A percentile compares a stretch with the other conserved stretches of the same genome.
phyloP scores from a whole-genome alignment of 2,329 filamentous ascomycete species.

The Penicillium sp. region DNA sequence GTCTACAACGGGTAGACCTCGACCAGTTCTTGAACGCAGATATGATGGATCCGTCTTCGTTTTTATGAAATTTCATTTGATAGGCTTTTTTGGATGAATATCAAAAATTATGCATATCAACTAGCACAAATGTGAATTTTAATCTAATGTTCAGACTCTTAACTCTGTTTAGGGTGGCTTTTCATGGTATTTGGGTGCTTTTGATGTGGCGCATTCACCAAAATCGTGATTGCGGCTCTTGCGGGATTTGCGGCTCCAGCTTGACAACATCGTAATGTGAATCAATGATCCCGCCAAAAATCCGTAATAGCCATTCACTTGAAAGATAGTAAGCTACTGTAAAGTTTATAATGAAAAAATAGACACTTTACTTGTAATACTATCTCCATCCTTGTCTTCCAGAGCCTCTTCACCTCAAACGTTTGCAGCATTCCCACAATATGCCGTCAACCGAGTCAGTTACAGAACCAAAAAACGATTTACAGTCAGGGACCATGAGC shows the following conservation, averaged over 20 bases:
- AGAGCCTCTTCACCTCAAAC: background rate
- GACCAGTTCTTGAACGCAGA: slow-evolving; percentile 40
- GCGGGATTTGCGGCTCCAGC: background rate
- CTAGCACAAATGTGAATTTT: no score
- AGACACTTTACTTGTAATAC: background rate
- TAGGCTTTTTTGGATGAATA: no score
- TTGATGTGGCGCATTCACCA: background rate
- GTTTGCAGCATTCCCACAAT: background rate
- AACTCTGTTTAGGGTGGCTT: no score
- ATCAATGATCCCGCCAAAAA: background rate
- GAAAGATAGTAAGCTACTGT: background rate
- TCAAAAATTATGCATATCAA: background rate
- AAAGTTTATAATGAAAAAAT: background rate
- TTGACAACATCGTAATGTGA: background rate
- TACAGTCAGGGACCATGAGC: background rate
- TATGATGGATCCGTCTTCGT: slow-evolving; percentile 17
- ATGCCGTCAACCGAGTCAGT: background rate
- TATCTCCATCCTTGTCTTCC: background rate
- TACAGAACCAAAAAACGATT: background rate
- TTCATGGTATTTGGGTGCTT: no score
- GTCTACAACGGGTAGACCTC: slow-evolving; percentile 41
- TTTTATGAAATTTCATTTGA: slow-evolving; percentile 4
- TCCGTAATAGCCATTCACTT: background rate
- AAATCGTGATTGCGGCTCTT: background rate
- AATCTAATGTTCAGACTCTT: no score